These are phyloP conservation scores for Ustilago sp. DNA, from an alignment of 1,284 basidiomycete genomes.

Conservation along the genomic window DNA sequence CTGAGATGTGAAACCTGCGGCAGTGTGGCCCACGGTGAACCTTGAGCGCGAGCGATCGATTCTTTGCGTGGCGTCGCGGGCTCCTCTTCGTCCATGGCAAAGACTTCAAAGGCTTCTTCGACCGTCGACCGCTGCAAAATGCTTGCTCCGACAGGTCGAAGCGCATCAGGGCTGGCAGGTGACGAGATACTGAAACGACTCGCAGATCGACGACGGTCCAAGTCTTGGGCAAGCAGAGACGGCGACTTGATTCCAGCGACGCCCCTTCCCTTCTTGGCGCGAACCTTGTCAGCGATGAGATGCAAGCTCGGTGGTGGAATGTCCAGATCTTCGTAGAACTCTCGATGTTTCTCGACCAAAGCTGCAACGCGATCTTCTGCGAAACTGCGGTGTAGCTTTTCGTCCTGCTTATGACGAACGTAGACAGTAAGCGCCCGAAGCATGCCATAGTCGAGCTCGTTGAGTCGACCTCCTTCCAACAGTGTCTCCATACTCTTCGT, in stretches of 20 bases:
- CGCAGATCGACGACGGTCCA: conserved; percentile 69
- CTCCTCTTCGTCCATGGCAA: conserved; percentile 77
- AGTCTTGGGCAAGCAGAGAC: conserved; percentile 53
- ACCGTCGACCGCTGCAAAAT: conserved; percentile 15
- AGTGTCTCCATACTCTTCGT: conserved; percentile 86
- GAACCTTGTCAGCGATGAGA: conserved; percentile 62
- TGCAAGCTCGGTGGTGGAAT: conserved; percentile 75
- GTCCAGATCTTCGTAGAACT: conserved; percentile 85
- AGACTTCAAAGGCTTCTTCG: conserved; percentile 71
- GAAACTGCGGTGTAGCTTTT: conserved; percentile 78
- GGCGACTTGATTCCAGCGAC: conserved; percentile 46
- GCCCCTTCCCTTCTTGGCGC: conserved; percentile 52
- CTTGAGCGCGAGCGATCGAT: conserved; percentile 12
- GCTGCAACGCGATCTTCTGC: conserved; percentile 75
- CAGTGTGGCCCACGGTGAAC: conserved; percentile 42
- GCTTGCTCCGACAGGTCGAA: conserved; percentile 31
- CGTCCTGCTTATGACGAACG: conserved; percentile 76
- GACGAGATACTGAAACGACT: conserved; percentile 55
- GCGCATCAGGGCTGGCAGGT: conserved; percentile 44
- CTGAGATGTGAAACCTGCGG: conserved; percentile 47
- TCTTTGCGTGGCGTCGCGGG: conserved; percentile 32
- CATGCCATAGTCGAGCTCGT: conserved; percentile 77
- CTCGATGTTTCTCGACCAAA: conserved; percentile 77
- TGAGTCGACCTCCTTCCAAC: conserved; percentile 83
- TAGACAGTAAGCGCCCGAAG: conserved; percentile 78